Evolutionary conservation across 2,329 filamentous ascomycete genomes (phyloP), one percentile per base, ranked within the genome.

Genomic region (Onygena corvina): DNA sequence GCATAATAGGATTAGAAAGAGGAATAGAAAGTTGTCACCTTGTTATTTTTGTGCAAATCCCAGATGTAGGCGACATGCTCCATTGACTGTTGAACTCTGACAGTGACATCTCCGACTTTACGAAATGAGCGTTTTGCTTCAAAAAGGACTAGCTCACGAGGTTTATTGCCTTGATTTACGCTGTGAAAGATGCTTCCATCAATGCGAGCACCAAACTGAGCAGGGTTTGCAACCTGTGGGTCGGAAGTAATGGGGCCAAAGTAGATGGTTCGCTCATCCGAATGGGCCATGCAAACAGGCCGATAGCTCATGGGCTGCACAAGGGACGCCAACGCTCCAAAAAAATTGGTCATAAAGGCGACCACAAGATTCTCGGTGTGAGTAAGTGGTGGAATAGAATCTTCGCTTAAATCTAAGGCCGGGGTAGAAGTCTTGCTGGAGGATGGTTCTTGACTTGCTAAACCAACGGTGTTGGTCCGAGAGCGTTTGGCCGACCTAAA

Each of bases 321-420:
- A 48, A 52, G 44, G 21, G 45, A 38, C 35, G 50, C 52, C 27
- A 53, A 23, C 2, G 46, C 49, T 20, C 31, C 42, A 5, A 51
- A 40, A 31, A 51, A 29, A 31, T 34, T 51, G 29, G 51, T 49
- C 52, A 53, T 48, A 53, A 53, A 53, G 49, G 51, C 49, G 9
- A 21, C 46, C 25, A 53, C 46, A 34, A 53, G 49, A 35, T 48
- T 51, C n/a, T 53, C 51, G 11, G 49, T 53, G 11, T 48, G 51
- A 25, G 49, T 53, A n/a, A n/a, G n/a, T n/a, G n/a, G n/a, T n/a
- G n/a, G n/a, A n/a, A n/a, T n/a, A n/a, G n/a, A n/a, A n/a, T n/a
- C n/a, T n/a, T n/a, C n/a, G n/a, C n/a, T n/a, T n/a, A n/a, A n/a
- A n/a, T n/a, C n/a, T n/a, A n/a, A n/a, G n/a, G n/a, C n/a, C n/a